Evolutionary conservation across 306 rosid species (phyloP), one percentile per base, ranked within the genome.

Genomic region (Neltuma alba): DNA sequence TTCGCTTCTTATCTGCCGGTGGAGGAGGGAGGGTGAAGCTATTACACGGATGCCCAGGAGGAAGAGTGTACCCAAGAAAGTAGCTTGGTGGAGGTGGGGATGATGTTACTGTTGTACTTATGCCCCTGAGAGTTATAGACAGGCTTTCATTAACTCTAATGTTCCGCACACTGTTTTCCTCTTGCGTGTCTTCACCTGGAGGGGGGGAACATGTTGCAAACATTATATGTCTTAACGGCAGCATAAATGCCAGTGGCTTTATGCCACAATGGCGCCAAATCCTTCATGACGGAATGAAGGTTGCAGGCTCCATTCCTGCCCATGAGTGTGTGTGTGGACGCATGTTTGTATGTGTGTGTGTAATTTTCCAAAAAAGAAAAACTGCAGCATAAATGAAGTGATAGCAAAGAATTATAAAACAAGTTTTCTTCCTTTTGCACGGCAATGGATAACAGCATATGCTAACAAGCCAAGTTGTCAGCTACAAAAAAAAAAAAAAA

Each of bases 1-100:
- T 93, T 75, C 97, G 92, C 87, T 95, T 95, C 76, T 82, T 91
- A 88, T 95, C 99, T 44, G 98, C 93, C 5, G 99, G 99, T 37
- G 99, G 98, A 67, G 99, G 99, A 83, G 98, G 99, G 81, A 95
- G 76, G 36, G 97, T 85, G 85, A 95, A 91, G 78, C 79, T 84
- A 77, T 88, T 91, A 81, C 99, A 95, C 2, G 91, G 99, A 89
- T 95, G 99, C 47, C 91, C 98, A 1, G 83, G 80, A 75, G 99
- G 93, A 86, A 95, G 98, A 67, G 87, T 70, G 74, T 95, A 95
- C 20, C 99, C 99, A 70, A 90, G 80, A 85, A 95, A 95, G 81
- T 90, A 74, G 60, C 88, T 81, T 58, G 88, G 91, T 8, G 90
- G 92, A 75, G 97, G 93, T 50, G 92, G 94, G 70, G 88, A 88